Evolutionary conservation across 2,329 filamentous ascomycete species (phyloP).

Genomic region (Fusarium graminum): DNA sequence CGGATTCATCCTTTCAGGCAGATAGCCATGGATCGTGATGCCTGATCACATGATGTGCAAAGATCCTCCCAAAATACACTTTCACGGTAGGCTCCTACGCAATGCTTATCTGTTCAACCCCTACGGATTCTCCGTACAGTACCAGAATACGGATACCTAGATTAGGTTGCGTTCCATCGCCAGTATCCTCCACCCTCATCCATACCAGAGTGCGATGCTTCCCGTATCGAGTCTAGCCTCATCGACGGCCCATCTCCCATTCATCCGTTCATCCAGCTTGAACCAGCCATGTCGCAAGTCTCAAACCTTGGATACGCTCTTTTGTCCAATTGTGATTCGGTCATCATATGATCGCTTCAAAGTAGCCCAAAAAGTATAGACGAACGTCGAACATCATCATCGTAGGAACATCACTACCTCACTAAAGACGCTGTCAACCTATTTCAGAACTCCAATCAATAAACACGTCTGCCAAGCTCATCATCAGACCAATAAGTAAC

Average conservation of each 20-base stretch:
- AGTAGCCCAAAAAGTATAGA: neutral
- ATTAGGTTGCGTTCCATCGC: neutral
- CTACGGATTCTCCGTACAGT: neutral
- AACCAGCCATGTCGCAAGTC: neutral
- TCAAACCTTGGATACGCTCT: slow-evolving; percentile 15
- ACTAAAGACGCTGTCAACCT: slow-evolving; percentile 5
- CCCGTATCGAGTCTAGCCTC: slow-evolving; percentile 30
- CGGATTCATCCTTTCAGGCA: neutral
- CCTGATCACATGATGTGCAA: neutral
- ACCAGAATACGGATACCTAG: too few species aligned
- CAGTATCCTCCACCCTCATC: slow-evolving; percentile 1
- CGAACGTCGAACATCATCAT: slow-evolving; percentile 11
- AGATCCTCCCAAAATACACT: neutral
- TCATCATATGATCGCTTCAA: slow-evolving; percentile 23
- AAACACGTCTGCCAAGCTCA: slow-evolving; percentile 14
- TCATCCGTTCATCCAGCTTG: slow-evolving; percentile 11
- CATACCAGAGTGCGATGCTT: slow-evolving; percentile 10
- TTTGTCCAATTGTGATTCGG: neutral
- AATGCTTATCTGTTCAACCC: neutral
- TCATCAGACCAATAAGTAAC: slow-evolving; percentile 17
- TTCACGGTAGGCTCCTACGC: neutral
- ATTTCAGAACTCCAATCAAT: neutral
- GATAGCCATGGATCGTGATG: slow-evolving; percentile 11
- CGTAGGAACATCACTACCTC: slow-evolving; percentile 12
- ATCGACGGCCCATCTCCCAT: slow-evolving; percentile 21